phyloP scores from a whole-genome alignment of 2,329 filamentous ascomycete species.

The Arthrocladium fulminans region DNA sequence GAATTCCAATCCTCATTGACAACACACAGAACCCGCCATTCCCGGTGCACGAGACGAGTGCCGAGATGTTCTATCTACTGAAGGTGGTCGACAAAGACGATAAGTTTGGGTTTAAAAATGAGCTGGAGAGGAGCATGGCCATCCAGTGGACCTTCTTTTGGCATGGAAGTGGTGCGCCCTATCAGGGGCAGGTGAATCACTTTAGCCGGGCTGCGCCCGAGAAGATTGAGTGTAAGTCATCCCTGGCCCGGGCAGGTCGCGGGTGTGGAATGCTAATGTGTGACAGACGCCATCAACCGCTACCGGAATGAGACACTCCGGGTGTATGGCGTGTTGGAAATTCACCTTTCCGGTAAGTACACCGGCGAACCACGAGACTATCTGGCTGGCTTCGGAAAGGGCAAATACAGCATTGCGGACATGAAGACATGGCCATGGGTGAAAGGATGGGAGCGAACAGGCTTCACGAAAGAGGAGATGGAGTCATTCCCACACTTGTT shows the following conservation, averaged over 20 bases:
- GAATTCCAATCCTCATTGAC: slow-evolving; percentile 45
- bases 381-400: slow-evolving; percentile 44
- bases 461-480: slow-evolving; percentile 42
- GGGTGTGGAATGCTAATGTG: not conserved
- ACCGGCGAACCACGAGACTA: slow-evolving; percentile 43
- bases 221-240: slow-evolving; percentile 35
- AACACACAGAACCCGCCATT: slow-evolving; percentile 43
- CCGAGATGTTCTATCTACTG: slow-evolving; percentile 46
- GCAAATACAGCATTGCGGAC: slow-evolving; percentile 48
- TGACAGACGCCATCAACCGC: slow-evolving; percentile 39
- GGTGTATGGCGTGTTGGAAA: slow-evolving; percentile 48
- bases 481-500: slow-evolving; percentile 43
- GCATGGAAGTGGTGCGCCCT: slow-evolving; percentile 25
- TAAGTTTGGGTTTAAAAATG: slow-evolving; percentile 44
- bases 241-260: too few relatives aligned
- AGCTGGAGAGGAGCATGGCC: slow-evolving; percentile 40
- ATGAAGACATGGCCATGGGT: slow-evolving; percentile 47
- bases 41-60: slow-evolving; percentile 45
- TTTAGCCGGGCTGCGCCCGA: slow-evolving; percentile 39
- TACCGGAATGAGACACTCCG: slow-evolving; percentile 46
- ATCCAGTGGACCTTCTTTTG: slow-evolving; percentile 50
- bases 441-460: slow-evolving; percentile 35
- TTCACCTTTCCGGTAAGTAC: slow-evolving; percentile 45
- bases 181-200: slow-evolving; percentile 36
- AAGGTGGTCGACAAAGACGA: slow-evolving; percentile 42